Conservation (phyloP, 1,139 yeast species). For the Geotrichum klebahnii region DNA sequence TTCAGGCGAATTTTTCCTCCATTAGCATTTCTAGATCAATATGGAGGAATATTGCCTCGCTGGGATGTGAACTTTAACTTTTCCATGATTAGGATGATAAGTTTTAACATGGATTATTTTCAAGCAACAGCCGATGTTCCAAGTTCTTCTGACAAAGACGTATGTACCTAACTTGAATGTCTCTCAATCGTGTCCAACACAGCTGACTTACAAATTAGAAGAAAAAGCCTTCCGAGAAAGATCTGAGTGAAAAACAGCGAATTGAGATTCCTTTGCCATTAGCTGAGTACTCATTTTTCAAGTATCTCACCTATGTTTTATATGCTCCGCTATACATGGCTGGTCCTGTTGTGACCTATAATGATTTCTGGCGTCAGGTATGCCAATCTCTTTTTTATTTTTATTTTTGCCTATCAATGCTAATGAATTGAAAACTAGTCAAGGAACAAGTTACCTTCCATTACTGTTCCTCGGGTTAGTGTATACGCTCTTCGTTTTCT, state of each 20-base stretch:
- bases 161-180: slow-evolving; percentile 5
- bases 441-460: slow-evolving; percentile 48
- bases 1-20: slow-evolving; percentile 43
- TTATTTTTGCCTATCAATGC: slow-evolving; percentile 22
- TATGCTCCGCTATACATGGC: slow-evolving; percentile 91
- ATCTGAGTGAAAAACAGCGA: slow-evolving; percentile 59
- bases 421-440: slow-evolving; percentile 25
- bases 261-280: slow-evolving; percentile 59
- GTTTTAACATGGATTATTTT: slow-evolving; percentile 72
- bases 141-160: slow-evolving; percentile 19
- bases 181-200: no score
- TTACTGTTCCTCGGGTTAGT: slow-evolving; percentile 49
- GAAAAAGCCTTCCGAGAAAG: slow-evolving; percentile 20
- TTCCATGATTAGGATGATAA: slow-evolving; percentile 74
- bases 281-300: slow-evolving; percentile 54
- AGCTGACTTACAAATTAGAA: slow-evolving; percentile 16
- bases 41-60: slow-evolving; percentile 66
- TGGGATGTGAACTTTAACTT: slow-evolving; percentile 98
- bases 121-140: slow-evolving; percentile 24
- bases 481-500: slow-evolving; percentile 64
- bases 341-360: slow-evolving; percentile 90
- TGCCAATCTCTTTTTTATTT: slow-evolving; percentile 41
- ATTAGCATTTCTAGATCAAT: slow-evolving; percentile 43
- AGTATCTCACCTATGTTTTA: slow-evolving; percentile 70
- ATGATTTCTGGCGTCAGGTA: slow-evolving; percentile 76